A percentile compares a stretch with the other conserved stretches of the same genome.
Conservation (phyloP, 768 basidiomycete genomes). For the Mycena leptocephala region DNA sequence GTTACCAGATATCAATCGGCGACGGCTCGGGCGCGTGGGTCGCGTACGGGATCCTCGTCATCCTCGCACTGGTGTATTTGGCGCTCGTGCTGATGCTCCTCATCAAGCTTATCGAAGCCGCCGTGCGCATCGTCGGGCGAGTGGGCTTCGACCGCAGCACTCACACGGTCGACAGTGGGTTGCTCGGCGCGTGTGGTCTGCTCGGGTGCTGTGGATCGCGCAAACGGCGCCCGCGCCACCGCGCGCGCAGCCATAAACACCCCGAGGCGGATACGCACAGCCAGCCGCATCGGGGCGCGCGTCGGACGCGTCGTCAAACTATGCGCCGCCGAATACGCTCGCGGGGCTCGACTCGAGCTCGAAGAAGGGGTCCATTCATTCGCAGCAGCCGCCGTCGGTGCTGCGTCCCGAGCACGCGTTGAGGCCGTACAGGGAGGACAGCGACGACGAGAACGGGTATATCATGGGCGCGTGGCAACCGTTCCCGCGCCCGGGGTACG, state of each 20-base stretch:
- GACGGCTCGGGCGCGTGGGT: slow-evolving; percentile 91
- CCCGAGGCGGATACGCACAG: slow-evolving; percentile 36
- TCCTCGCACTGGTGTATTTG: slow-evolving; percentile 86
- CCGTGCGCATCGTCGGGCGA: slow-evolving; percentile 82
- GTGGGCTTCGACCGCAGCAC: slow-evolving; percentile 90
- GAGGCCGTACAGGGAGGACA: slow-evolving; percentile 84
- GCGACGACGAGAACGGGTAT: slow-evolving; percentile 84
- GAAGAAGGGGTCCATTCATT: slow-evolving; percentile 68
- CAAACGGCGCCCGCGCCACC: slow-evolving; percentile 53
- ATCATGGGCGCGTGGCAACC: slow-evolving; percentile 98
- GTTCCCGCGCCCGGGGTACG: slow-evolving; percentile 71
- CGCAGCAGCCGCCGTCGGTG: slow-evolving; percentile 78
- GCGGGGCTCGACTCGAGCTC: slow-evolving; percentile 52
- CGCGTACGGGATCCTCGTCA: slow-evolving; percentile 91
- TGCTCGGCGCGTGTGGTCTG: slow-evolving; percentile 88
- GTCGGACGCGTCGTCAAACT: slow-evolving; percentile 64
- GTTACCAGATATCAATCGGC: slow-evolving; percentile 85
- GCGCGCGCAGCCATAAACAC: slow-evolving; percentile 44
- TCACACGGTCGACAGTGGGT: slow-evolving; percentile 86
- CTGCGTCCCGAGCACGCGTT: slow-evolving; percentile 87
- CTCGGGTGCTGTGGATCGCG: slow-evolving; percentile 76
- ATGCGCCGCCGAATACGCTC: slow-evolving; percentile 52
- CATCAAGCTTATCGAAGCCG: slow-evolving; percentile 88
- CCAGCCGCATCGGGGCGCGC: not conserved
- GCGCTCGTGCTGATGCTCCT: slow-evolving; percentile 87